Percentiles rank a stretch among this genome's conserved stretches.
Conservation (phyloP, 495 filamentous ascomycete genomes). For the Podospora fimiseda region DNA sequence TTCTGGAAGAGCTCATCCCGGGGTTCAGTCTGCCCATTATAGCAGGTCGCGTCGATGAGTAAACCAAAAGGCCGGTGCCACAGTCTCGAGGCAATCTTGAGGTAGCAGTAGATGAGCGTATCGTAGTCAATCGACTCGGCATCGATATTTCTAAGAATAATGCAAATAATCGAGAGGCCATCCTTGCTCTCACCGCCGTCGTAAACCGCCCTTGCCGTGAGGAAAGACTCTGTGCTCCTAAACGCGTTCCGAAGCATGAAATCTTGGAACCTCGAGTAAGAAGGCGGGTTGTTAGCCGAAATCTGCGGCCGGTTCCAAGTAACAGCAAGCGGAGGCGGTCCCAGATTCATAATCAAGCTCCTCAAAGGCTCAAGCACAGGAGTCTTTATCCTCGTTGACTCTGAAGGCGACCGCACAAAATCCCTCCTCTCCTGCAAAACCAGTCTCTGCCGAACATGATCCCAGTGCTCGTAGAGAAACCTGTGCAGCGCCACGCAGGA, state of each 20-base stretch:
- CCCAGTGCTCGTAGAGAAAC: conserved; percentile 64
- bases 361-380: conserved; percentile 47
- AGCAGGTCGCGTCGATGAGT: conserved; percentile 60
- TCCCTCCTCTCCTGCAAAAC: conserved; percentile 50
- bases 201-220: conserved; percentile 57
- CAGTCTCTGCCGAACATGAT: conserved; percentile 56
- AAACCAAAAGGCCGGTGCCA: conserved; percentile 62
- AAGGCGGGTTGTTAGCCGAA: conserved; percentile 49
- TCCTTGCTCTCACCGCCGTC: conserved; percentile 65
- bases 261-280: conserved; percentile 60
- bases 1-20: conserved; percentile 54
- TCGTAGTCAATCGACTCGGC: conserved; percentile 54
- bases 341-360: conserved; percentile 55
- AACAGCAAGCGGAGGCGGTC: conserved; percentile 56
- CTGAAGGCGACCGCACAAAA: conserved; percentile 43
- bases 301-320: conserved; percentile 57
- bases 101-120: conserved; percentile 55
- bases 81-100: conserved; percentile 61
- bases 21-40: conserved; percentile 53
- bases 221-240: conserved; percentile 51
- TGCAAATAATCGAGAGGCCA: conserved; percentile 58
- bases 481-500: conserved; percentile 58
- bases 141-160: conserved; percentile 58
- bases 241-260: conserved; percentile 64
- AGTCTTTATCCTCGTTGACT: conserved; percentile 38